Base-by-base conservation (phyloP, 176 grass and related monocot species). In the Rhynchospora breviuscula region DNA sequence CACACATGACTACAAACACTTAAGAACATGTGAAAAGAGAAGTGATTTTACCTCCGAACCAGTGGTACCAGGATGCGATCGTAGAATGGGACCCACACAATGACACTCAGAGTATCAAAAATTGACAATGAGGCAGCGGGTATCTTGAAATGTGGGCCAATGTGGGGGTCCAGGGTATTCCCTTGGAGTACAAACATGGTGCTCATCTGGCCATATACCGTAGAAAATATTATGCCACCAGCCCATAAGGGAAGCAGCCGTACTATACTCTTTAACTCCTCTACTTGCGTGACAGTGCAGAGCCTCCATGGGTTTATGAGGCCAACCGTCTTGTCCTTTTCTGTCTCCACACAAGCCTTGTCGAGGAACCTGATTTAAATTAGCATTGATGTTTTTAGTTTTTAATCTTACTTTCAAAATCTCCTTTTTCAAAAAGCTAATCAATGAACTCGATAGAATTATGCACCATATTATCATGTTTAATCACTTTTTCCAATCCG, bases 151-250 rank as follows among this genome's bases (percentile, higher is more conserved):
- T 54, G 15, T 22, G 44, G 21, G 62, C 84, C 75, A 49, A 86
- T 86, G 62, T 35, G 74, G 2, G 84, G 84, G 60, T 86, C 84
- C 21, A 86, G 62, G 9, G 84, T 86, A 65, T 86, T 86, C 49
- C 84, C 84, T 78, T 86, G 84, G 3, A 86, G 84, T n/a, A 86
- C 84, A 56, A 86, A 86, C 84, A 86, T 86, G 75, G 84, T 86
- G 84, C 84, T 86, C 84, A 86, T 86, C 69, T 86, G 84, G 47
- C 75, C 45, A 78, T 86, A 86, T 62, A 86, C 84, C 10, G 84
- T 66, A 25, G 81, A 83, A 51, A 71, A 69, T 12, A 59, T 33
- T 21, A 82, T 82, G 11, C 78, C 78, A 18, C 78, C 46, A 11
- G 78, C 78, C 78, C 78, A 80, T 19, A 80, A 5, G 17, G 78